These are phyloP conservation scores for Salix arbutifolia DNA, from an alignment of 345 rosid genomes.

Conservation along the genomic window DNA sequence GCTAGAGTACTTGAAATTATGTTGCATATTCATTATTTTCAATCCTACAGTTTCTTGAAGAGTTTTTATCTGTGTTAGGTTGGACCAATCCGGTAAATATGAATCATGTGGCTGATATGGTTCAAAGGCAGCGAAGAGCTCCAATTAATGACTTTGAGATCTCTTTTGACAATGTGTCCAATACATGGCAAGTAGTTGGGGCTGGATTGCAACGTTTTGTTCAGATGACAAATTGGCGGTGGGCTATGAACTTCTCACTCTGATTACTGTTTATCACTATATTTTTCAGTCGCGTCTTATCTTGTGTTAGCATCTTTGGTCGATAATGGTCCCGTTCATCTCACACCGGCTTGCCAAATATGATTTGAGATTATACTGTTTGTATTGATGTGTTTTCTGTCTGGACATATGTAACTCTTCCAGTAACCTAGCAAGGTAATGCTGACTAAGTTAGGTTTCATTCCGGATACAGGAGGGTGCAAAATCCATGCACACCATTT, in stretches of 20 bases:
- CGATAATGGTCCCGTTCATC: not conserved
- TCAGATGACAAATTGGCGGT: constrained; percentile 99
- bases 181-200: constrained; percentile 74
- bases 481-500: not conserved
- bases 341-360: not conserved
- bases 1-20: not conserved
- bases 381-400: not conserved
- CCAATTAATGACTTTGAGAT: constrained; percentile 79
- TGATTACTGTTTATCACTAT: not conserved
- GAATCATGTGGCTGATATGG: constrained; percentile 77
- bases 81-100: constrained; percentile 37
- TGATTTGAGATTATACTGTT: not conserved
- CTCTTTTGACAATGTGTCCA: constrained; percentile 48
- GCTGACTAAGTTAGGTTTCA: not conserved
- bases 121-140: constrained; percentile 57
- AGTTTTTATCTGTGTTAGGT: constrained; percentile 23
- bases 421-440: not conserved
- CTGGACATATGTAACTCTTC: not conserved
- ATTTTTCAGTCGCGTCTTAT: not conserved
- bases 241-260: not conserved
- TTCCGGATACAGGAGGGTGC: not conserved
- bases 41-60: constrained; percentile 4
- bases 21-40: not conserved
- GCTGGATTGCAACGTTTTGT: constrained; percentile 84
- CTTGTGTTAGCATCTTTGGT: not conserved